These are phyloP conservation scores for Alternaria tenuissima DNA, from an alignment of 2,329 filamentous ascomycete genomes.

Conservation along the genomic window DNA sequence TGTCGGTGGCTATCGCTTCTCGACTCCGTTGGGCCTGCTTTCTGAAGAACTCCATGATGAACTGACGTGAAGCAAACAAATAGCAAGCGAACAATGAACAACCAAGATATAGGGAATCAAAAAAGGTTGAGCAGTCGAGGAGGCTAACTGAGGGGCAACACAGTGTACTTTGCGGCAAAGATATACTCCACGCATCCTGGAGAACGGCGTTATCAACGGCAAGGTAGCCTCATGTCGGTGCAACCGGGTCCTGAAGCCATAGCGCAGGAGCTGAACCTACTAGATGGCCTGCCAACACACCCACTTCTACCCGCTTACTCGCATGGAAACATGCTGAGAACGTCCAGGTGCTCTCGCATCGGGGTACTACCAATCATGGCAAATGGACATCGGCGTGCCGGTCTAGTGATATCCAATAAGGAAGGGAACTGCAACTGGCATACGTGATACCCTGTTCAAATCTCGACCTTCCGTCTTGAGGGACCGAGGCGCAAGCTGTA, in stretches of 20 bases:
- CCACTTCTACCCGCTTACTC: constrained; percentile 12
- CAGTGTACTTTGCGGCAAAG: constrained; percentile 1
- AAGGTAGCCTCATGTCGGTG: constrained; percentile 6
- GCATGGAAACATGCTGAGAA: constrained; percentile 25
- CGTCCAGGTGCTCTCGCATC: constrained; percentile 9
- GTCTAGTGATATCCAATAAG: constrained; percentile 14
- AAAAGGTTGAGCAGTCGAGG: not conserved
- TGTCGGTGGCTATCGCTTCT: constrained; percentile 35
- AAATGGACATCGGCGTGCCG: constrained; percentile 5
- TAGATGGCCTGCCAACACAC: constrained; percentile 25
- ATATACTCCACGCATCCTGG: constrained; percentile 13
- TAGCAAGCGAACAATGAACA: not conserved
- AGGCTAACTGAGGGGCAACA: not conserved
- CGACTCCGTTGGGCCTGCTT: constrained; percentile 23
- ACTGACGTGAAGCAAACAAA: not conserved
- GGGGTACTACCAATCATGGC: constrained; percentile 12
- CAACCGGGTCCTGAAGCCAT: constrained; percentile 8
- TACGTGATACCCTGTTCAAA: constrained; percentile 13
- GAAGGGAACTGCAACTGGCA: constrained; percentile 21
- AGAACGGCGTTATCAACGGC: constrained; percentile 4
- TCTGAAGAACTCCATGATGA: constrained; percentile 36
- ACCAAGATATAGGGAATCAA: not conserved
- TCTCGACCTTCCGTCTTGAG: constrained; percentile 30
- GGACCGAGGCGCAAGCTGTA: constrained; percentile 11
- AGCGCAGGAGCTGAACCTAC: constrained; percentile 24